phyloP scores from a whole-genome alignment of 805 yeast genomes.

The Myxozyma udenii region DNA sequence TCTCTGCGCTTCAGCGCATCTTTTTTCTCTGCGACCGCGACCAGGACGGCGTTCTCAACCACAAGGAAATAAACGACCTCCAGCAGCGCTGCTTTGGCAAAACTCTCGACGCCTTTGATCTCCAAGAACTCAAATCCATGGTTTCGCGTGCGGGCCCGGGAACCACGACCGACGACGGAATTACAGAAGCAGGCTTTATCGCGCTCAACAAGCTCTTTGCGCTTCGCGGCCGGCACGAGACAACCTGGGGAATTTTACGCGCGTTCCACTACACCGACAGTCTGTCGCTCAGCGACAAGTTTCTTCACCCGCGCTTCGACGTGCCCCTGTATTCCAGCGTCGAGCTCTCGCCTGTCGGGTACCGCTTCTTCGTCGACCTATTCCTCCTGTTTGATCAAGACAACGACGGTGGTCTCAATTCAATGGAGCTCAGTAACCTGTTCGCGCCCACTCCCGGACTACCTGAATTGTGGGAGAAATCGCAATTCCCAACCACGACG shows the following conservation, averaged over 20 bases:
- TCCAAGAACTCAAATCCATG: constrained; percentile 42
- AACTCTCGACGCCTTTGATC: constrained; percentile 43
- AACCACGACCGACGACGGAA: constrained; percentile 30
- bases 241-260: constrained; percentile 91
- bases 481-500: constrained; percentile 81
- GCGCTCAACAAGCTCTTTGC: constrained; percentile 77
- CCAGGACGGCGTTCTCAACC: constrained; percentile 79
- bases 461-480: constrained; percentile 81
- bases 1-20: constrained; percentile 71
- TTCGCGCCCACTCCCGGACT: constrained; percentile 92
- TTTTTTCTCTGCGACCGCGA: constrained; percentile 83
- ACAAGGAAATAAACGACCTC: constrained; percentile 62
- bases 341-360: constrained; percentile 89
- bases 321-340: constrained; percentile 75
- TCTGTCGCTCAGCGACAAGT: constrained; percentile 72
- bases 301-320: constrained; percentile 71
- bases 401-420: constrained; percentile 92
- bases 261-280: constrained; percentile 91
- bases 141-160: constrained; percentile 39
- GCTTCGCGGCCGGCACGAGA: constrained; percentile 91
- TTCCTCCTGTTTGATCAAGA: constrained; percentile 87
- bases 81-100: constrained; percentile 71
- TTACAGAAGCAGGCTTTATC: constrained; percentile 60
- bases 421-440: constrained; percentile 61
- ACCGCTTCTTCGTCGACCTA: constrained; percentile 84